Evolutionary conservation across 1,284 basidiomycete genomes (phyloP), one percentile per base, ranked within the genome.

Genomic region (Boletus mariae): DNA sequence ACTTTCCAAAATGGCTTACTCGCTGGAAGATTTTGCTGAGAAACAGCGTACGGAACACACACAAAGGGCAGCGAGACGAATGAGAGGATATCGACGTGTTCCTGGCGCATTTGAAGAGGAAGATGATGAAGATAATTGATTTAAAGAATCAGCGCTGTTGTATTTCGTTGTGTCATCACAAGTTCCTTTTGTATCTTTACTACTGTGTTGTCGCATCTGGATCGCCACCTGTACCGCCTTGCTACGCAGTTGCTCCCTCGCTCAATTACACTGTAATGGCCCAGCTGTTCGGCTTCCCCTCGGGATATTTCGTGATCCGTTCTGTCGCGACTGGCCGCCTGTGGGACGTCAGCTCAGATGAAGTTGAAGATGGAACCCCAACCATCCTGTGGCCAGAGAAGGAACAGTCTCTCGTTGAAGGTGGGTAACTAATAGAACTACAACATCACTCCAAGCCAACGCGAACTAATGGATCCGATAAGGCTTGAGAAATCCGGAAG

Each of bases 11-110:
- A 80, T 85, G 69, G 71, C 72, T 4, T 75, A 80, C 28, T 74
- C 72, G 5, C 65, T 96, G 45, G 87, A 93, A 65, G 92, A 95
- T 66, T 86, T 83, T 76, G 77, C 81, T 1, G 85, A 87, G 69
- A 87, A 82, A 60, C 61, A 72, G 23, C 59, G 60, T 31, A 55
- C 55, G 49, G 79, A 80, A 55, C 49, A 43, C 47, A 13, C 59
- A 48, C 51, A 75, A 70, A 44, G 56, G 41, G 45, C 28, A 35
- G 25, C 29, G 13, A 61, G 42, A 35, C 66, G 55, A 47, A 32
- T 28, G 26, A n/a, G 37, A 38, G 54, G 54, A 43, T 40, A 44
- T n/a, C 47, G 37, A 15, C 67, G 51, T 49, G 42, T 71, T 48
- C 68, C 67, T n/a, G 66, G 69, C 8, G 65, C 67, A 25, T 68